These are phyloP conservation scores for Russula earlei DNA, from an alignment of 768 basidiomycete genomes.

Conservation along the genomic window DNA sequence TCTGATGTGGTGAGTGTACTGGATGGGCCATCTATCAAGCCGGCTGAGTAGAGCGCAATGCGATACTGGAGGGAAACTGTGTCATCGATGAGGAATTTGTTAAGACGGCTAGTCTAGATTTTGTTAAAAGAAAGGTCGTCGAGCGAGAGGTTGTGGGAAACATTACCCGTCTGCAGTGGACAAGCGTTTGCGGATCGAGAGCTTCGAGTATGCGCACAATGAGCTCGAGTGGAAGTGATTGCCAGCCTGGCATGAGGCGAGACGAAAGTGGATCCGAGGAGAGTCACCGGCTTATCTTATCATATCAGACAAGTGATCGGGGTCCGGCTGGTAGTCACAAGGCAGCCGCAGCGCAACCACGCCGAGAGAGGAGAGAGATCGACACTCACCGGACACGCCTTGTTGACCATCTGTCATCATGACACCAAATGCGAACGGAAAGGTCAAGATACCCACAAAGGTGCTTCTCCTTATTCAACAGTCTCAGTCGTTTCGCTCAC, in stretches of 20 bases:
- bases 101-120: conserved; percentile 2
- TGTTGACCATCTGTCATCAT: conserved; percentile 22
- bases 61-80: conserved; percentile 7
- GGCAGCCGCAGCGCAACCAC: not conserved
- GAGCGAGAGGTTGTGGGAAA: not conserved
- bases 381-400: not conserved
- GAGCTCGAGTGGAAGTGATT: conserved; percentile 5
- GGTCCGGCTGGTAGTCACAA: conserved; percentile 6
- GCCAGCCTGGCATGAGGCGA: not conserved
- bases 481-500: not conserved
- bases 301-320: conserved; percentile 13
- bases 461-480: conserved; percentile 16
- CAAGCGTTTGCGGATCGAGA: not conserved
- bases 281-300: conserved; percentile 1
- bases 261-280: too few relatives aligned
- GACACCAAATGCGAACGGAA: conserved; percentile 22
- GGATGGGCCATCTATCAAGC: conserved; percentile 13
- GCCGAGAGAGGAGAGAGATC: not conserved
- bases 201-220: conserved; percentile 2
- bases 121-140: not conserved
- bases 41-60: conserved; percentile 9
- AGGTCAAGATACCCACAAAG: conserved; percentile 27
- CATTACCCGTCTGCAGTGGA: conserved; percentile 4
- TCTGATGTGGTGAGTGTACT: not conserved
- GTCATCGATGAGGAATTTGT: conserved; percentile 10